A percentile compares a stretch with the other conserved stretches of the same genome.
Evolutionary conservation across 768 basidiomycete genomes (phyloP).

Genomic region (Phlebiopsis gigantea): DNA sequence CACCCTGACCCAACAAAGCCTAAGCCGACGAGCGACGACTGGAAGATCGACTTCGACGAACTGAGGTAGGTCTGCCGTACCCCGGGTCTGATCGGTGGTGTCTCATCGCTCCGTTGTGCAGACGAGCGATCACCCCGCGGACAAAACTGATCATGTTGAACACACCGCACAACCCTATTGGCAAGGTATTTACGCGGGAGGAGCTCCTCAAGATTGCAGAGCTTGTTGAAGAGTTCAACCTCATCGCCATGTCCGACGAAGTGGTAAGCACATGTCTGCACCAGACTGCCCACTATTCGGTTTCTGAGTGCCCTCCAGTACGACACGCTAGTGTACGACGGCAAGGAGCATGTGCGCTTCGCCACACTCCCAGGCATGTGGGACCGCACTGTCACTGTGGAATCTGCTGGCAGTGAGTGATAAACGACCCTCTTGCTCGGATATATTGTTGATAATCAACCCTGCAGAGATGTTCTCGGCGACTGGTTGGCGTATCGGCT

Average conservation of each 20-base stretch:
- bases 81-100: background rate
- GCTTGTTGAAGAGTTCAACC: constrained; percentile 86
- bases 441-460: constrained; percentile 1
- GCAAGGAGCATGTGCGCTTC: constrained; percentile 85
- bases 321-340: constrained; percentile 87
- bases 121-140: constrained; percentile 78
- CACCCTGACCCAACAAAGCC: constrained; percentile 66
- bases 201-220: constrained; percentile 85
- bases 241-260: constrained; percentile 93
- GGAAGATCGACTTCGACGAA: constrained; percentile 89
- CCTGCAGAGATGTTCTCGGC: constrained; percentile 86
- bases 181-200: constrained; percentile 84
- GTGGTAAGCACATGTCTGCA: constrained; percentile 54
- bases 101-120: constrained; percentile 22
- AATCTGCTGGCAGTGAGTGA: constrained; percentile 83
- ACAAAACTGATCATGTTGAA: constrained; percentile 96
- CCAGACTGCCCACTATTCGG: background rate
- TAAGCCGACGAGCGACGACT: constrained; percentile 64
- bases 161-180: constrained; percentile 97
- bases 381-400: constrained; percentile 95
- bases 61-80: constrained; percentile 47
- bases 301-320: constrained; percentile 47
- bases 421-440: constrained; percentile 20
- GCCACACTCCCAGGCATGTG: constrained; percentile 97
- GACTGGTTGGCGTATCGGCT: constrained; percentile 97